Conservation (phyloP, 2,329 filamentous ascomycete species). For the Exophiala viscosa region DNA sequence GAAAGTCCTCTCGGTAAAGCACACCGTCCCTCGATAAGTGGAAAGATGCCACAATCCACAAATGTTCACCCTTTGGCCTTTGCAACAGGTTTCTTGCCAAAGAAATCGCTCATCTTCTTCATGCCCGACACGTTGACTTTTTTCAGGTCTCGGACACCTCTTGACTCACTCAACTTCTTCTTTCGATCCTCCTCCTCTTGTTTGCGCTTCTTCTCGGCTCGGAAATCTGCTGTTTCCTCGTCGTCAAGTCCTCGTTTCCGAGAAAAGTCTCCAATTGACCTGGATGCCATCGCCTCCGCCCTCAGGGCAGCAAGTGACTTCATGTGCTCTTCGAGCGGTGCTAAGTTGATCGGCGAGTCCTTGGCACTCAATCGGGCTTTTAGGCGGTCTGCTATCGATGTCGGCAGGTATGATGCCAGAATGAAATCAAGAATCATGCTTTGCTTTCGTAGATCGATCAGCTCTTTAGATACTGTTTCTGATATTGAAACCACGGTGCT, state of each 20-base stretch:
- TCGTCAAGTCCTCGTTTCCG: conserved; percentile 44
- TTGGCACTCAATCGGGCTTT: conserved; percentile 32
- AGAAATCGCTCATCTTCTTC: conserved; percentile 96
- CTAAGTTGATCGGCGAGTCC: conserved; percentile 60
- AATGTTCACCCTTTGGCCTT: conserved; percentile 8
- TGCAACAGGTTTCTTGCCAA: conserved; percentile 58
- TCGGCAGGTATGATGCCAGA: conserved; percentile 47
- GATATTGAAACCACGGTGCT: conserved; percentile 31
- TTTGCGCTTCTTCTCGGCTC: conserved; percentile 76
- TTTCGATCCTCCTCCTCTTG: conserved; percentile 85
- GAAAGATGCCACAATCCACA: too few relatives aligned
- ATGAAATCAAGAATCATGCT: conserved; percentile 50
- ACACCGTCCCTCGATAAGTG: too few relatives aligned
- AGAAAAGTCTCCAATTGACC: conserved; percentile 51
- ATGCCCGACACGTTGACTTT: conserved; percentile 91
- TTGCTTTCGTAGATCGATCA: conserved; percentile 45
- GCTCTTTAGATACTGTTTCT: conserved; percentile 34
- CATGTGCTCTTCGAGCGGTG: conserved; percentile 67
- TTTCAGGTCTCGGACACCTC: conserved; percentile 72
- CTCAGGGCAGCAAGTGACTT: conserved; percentile 63
- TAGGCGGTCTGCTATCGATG: conserved; percentile 33
- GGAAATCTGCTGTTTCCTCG: conserved; percentile 41
- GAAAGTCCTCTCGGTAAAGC: too few relatives aligned
- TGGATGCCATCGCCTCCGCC: conserved; percentile 65
- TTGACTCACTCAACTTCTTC: conserved; percentile 71